Conservation (phyloP, 2,329 filamentous ascomycete species). For the Chaetomiaceae sp. region DNA sequence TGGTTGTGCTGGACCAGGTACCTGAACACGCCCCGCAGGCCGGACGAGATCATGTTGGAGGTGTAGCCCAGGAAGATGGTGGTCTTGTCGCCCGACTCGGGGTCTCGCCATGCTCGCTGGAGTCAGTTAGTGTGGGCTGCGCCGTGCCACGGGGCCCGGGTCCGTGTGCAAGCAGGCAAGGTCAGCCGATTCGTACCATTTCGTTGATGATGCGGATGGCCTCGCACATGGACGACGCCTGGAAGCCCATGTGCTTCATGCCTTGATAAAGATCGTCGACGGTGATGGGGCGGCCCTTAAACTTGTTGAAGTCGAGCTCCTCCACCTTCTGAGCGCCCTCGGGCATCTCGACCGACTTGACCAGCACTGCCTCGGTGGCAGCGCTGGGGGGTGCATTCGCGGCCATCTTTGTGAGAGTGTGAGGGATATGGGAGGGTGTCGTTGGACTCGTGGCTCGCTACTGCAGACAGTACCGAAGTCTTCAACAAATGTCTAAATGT, state of each 20-base stretch:
- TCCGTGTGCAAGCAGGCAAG: not conserved
- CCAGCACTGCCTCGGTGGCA: constrained; percentile 77
- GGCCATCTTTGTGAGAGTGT: constrained; percentile 27
- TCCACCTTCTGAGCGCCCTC: constrained; percentile 73
- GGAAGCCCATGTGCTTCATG: constrained; percentile 81
- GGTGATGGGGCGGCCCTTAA: constrained; percentile 70
- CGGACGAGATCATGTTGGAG: constrained; percentile 95
- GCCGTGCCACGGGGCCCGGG: not conserved
- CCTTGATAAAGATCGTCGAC: constrained; percentile 69
- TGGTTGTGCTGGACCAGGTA: constrained; percentile 92
- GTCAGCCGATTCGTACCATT: constrained; percentile 61
- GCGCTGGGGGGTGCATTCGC: constrained; percentile 50
- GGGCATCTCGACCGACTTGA: constrained; percentile 77
- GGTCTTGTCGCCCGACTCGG: constrained; percentile 71
- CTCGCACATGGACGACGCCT: constrained; percentile 69
- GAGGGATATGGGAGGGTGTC: not conserved
- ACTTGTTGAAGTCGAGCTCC: constrained; percentile 87
- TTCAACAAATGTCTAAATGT: no score
- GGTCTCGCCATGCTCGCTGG: constrained; percentile 72
- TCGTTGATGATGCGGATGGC: constrained; percentile 90
- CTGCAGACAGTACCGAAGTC: no score
- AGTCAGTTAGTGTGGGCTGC: constrained; percentile 17
- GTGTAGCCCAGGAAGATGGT: constrained; percentile 98
- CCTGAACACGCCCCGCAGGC: constrained; percentile 82
- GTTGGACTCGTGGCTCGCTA: not conserved